Base-by-base conservation (phyloP, 2,329 filamentous ascomycete genomes). In the Septoria petroselini region DNA sequence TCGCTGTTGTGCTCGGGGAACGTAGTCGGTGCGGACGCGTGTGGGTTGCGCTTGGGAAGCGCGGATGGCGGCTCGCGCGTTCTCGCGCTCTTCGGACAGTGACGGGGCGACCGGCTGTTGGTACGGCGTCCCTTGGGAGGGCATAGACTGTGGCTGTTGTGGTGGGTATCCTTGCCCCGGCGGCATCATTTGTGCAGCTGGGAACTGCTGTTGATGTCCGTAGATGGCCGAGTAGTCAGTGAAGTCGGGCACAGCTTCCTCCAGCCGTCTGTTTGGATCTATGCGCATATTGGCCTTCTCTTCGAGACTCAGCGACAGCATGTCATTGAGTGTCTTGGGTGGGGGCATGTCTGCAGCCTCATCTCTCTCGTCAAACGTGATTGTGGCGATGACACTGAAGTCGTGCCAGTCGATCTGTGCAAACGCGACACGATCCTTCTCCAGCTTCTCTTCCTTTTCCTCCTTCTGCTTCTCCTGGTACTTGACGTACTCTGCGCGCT, bases 331-430 rank as follows among this genome's bases (percentile, higher is more conserved):
- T 4, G 86, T 90, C 3, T 89, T 93, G 1, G 93, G 93, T 1
- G 91, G 86, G 25, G 91, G 91, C 8, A 98, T 82, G 57, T 93
- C 85, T 30, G 84, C 82, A 56, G 87, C 81, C 59, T 96, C 91
- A 68, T 98, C 93, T 31, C 82, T 80, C 60, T 95, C 91, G 51
- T 83, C 90, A 69, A 98, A 98, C 12, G 89, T 77, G 46, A 98
- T 91, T 0, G 91, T 96, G 70, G 96, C 93, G 37, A 96, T 90
- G 15, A 98, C 86, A 27, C 91, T 85, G 62, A 98, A 98, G 67
- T 97, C 91, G 65, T 95, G 88, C 93, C 93, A 98, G 70, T 98
- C 93, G 56, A 98, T 93, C 62, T 93, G 86, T 1, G 86, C 86
- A 69, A 93, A 86, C 45, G 79, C 78, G 41, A 83, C 67, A 63